Base-by-base conservation (phyloP, 495 filamentous ascomycete genomes). In the Aspergillus taichungensis region DNA sequence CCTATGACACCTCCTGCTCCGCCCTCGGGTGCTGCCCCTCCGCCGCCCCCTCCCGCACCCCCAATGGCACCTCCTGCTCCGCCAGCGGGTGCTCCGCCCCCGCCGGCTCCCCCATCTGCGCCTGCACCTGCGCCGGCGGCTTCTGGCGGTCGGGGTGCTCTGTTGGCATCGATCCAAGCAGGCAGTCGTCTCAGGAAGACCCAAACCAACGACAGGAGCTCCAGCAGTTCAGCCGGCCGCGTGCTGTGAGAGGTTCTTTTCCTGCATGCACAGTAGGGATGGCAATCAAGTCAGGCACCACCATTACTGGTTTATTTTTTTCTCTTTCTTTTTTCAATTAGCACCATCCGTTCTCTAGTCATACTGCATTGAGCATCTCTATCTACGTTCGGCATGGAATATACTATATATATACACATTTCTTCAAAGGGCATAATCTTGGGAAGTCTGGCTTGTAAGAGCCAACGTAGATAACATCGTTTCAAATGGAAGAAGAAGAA, bases 171-270 rank as follows among this genome's bases (percentile, higher is more conserved):
- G 51, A 94, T 96, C 47, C 82, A 87, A 56, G 70, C 77, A 46
- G 88, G 89, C 40, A 89, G 62, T 60, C 67, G 78, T 10, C 69
- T 96, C 51, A 84, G 67, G 71, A 94, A 94, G 71, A 83, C 85
- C 31, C 71, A 84, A 63, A 95, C 89, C 13, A 88, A 85, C 55
- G 89, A 96, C 60, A 80, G 80, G 63, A 96, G 89, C 66, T 62
- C 49, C 38, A 77, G 82, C 42, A 63, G 74, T 42, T 68, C 79
- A 35, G 82, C 86, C 35, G 89, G 89, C 13, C 78, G 79, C 49
- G 88, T 95, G 37, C 59, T 86, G 59, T 65, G 46, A 55, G 30
- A 12, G 42, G 10, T 18, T 37, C 6, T 37, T 8, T 8, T 37
- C n/a, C 18, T 12, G 35, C 12, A 37, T 37, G 12, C 33, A 13